Evolutionary conservation across 345 rosid genomes (phyloP).

Genomic region (Theobroma cacao): DNA sequence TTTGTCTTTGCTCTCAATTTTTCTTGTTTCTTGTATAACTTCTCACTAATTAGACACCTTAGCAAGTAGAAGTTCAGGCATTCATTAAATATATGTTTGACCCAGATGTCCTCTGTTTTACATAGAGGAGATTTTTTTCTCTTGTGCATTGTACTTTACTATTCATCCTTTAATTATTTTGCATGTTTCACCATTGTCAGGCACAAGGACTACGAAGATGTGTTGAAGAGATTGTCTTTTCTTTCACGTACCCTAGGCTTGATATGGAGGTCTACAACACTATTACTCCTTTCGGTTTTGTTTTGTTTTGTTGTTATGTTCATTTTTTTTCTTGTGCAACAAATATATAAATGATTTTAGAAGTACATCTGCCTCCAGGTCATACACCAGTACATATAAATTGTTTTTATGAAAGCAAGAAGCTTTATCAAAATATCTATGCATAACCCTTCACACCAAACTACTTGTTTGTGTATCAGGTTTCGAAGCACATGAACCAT

Average conservation of each 20-base stretch:
- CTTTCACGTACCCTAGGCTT: constrained; percentile 84
- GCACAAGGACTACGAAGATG: constrained; percentile 68
- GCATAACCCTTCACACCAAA: neutral
- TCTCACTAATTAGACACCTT: neutral
- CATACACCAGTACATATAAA: neutral
- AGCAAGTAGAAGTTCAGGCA: no score
- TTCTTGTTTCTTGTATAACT: neutral
- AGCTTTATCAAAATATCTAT: neutral
- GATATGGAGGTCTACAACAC: constrained; percentile 73
- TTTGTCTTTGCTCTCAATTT: neutral
- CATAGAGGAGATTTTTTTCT: neutral
- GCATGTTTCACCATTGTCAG: constrained; percentile 34
- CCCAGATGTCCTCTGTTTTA: neutral
- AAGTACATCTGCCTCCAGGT: neutral
- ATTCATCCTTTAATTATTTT: neutral
- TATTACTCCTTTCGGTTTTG: constrained; percentile 24
- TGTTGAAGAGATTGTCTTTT: constrained; percentile 82
- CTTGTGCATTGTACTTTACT: neutral
- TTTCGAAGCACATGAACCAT: constrained; percentile 95
- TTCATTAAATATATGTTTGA: neutral
- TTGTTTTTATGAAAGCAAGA: neutral
- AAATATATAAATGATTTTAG: neutral
- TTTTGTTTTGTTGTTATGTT: neutral
- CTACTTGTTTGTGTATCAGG: constrained; percentile 42
- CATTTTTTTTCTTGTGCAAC: neutral